Evolutionary conservation across 108 stramenopile genomes (phyloP), one percentile per base, ranked within the genome.

Genomic region (Epithemia pelagica): DNA sequence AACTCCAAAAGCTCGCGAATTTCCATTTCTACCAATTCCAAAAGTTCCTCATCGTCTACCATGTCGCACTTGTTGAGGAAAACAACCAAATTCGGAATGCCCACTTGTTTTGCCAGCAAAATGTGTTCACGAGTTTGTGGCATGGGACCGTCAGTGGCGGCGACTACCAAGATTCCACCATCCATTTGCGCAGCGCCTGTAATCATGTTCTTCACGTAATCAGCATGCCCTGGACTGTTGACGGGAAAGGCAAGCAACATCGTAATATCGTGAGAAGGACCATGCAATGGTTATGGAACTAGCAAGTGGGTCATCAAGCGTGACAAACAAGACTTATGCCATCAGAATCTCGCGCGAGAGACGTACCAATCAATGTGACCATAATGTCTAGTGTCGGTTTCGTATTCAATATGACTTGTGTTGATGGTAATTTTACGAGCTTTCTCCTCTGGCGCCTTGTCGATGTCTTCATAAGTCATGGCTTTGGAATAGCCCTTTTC

Each of bases 131-230:
- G 88, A 0, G 99, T 99, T 78, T 99, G 99, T 54, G 99, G 99
- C 99, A 99, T 99, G 68, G 99, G 96, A 32, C 99, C 99, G 68
- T 99, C 99, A 20, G 97, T 94, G 64, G 97, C 99, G 22, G 96
- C 96, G 37, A 99, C 99, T 31, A 98, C 97, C 59, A 99, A 75
- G 67, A 99, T 99, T 28, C 79, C 99, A 58, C 99, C 99, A 71
- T 99, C 99, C 99, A 99, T 99, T 78, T 98, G 97, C 25, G 98
- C 97, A 19, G 98, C 98, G 27, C 98, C 98, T 1, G 98, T 99
- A 82, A 99, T 99, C 97, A 99, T 98, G 79, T 99, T 99, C 82
- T 99, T 99, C 33, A 99, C 98, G 79, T 99, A 99, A 90, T 99
- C 98, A 5, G 98, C 98, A 82, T 99, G 98, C 54, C 98, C 98